Conservation (phyloP, 768 basidiomycete species). For the Scleroderma bovista region DNA sequence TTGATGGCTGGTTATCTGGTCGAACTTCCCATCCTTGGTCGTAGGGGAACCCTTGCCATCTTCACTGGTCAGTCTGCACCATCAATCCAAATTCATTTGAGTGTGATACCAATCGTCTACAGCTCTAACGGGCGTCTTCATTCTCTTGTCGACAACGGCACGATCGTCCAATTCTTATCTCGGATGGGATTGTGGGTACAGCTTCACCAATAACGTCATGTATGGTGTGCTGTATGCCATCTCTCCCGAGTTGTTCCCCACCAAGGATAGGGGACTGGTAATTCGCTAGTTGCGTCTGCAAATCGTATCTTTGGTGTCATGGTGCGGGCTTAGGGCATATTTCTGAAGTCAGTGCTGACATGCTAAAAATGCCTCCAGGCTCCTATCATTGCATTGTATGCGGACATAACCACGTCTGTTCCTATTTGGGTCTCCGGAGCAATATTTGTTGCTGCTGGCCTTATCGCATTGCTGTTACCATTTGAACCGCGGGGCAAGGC, state of each 20-base stretch:
- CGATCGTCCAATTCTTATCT: constrained; percentile 46
- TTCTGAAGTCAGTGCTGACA: not conserved
- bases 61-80: constrained; percentile 38
- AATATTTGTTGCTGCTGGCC: constrained; percentile 45
- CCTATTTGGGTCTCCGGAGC: constrained; percentile 53
- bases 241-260: constrained; percentile 50
- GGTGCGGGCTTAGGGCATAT: constrained; percentile 28
- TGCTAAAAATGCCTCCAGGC: constrained; percentile 30
- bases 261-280: constrained; percentile 50
- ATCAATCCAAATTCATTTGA: not conserved
- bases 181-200: constrained; percentile 56
- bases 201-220: constrained; percentile 53
- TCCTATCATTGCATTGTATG: constrained; percentile 45
- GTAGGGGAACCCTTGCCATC: constrained; percentile 47
- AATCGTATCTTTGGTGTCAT: constrained; percentile 59
- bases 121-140: constrained; percentile 52
- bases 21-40: constrained; percentile 45
- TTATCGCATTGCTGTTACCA: constrained; percentile 46
- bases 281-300: constrained; percentile 45
- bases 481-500: constrained; percentile 56
- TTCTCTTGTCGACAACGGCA: constrained; percentile 53
- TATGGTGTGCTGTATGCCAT: constrained; percentile 43
- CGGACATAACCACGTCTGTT: constrained; percentile 41
- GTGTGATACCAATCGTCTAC: not conserved
- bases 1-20: constrained; percentile 50